These are phyloP conservation scores for Cryoendolithus antarcticus DNA, from an alignment of 2,329 filamentous ascomycete genomes.

Conservation along the genomic window DNA sequence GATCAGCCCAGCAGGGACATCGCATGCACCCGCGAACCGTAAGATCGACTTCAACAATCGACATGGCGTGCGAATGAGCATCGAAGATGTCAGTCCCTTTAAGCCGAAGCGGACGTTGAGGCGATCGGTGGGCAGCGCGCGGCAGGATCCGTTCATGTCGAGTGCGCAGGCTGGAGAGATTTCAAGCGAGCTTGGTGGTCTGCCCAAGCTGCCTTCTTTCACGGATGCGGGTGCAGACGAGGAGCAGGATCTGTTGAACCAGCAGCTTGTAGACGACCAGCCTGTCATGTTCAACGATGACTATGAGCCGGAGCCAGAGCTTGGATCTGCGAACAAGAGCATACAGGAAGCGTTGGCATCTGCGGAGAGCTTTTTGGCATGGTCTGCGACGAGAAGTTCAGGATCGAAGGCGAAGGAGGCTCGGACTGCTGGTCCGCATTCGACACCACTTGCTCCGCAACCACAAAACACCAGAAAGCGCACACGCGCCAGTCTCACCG, in stretches of 20 bases:
- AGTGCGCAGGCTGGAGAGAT: no score
- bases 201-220: no score
- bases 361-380: no score
- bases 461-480: conserved; percentile 1
- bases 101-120: conserved; percentile 18
- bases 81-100: conserved; percentile 21
- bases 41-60: conserved; percentile 19
- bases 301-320: neutral
- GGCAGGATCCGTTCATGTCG: conserved; percentile 12
- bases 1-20: conserved; percentile 3
- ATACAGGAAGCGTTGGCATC: no score
- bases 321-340: no score
- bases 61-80: conserved; percentile 17
- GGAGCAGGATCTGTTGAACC: neutral
- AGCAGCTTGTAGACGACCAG: conserved; percentile 5
- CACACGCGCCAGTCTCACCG: neutral
- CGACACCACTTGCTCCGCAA: no score
- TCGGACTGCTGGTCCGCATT: no score
- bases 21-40: conserved; percentile 19
- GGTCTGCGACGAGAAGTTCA: no score
- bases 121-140: conserved; percentile 13
- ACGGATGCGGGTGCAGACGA: no score
- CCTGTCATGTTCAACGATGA: conserved; percentile 8
- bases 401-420: no score
- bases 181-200: no score